Conservation (phyloP, 805 yeast species). For the Pichia nakasei region DNA sequence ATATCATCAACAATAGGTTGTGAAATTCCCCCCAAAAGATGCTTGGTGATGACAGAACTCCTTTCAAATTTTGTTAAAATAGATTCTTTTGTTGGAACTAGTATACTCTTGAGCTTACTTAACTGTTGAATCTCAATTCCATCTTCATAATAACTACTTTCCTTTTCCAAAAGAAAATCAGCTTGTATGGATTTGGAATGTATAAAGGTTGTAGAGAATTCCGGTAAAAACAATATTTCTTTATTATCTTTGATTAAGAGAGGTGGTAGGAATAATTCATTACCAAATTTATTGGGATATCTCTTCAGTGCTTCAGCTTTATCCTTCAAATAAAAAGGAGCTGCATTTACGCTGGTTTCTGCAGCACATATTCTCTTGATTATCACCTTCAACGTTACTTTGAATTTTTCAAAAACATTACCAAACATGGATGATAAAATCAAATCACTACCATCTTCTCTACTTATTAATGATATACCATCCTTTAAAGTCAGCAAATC, state of each 20-base stretch:
- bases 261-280: conserved; percentile 8
- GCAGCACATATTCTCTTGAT: conserved; percentile 1
- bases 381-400: background rate
- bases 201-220: conserved; percentile 1
- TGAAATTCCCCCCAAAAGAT: background rate
- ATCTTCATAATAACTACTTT: no score
- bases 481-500: conserved; percentile 7
- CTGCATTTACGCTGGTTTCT: background rate
- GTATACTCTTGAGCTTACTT: conserved; percentile 4
- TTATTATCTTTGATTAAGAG: conserved; percentile 1
- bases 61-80: background rate
- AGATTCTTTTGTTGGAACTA: conserved; percentile 3
- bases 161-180: background rate
- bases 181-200: background rate
- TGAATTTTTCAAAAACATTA: background rate
- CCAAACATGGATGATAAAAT: background rate
- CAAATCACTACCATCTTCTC: conserved; percentile 9
- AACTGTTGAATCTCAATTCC: background rate
- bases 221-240: conserved; percentile 4
- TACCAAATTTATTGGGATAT: background rate
- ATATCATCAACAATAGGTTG: background rate
- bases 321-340: background rate
- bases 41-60: background rate
- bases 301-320: background rate
- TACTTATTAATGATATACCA: conserved; percentile 8